phyloP scores from a whole-genome alignment of 2,329 filamentous ascomycete species.

The Penicillium griseofulvum region DNA sequence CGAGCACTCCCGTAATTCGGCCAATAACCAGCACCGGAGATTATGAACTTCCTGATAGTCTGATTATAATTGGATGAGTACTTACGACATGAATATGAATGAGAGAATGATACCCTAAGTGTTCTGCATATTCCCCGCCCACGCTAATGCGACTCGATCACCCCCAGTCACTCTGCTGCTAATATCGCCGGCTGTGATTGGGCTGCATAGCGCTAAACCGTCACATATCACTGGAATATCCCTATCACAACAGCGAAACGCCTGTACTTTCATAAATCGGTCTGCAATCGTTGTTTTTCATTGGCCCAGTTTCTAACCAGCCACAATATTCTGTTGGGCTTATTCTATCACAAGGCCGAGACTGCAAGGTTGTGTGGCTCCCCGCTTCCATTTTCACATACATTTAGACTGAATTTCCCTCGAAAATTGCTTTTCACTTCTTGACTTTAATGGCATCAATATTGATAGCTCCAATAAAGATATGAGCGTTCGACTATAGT shows the following conservation, averaged over 20 bases:
- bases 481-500: constrained; percentile 12
- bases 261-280: constrained; percentile 1
- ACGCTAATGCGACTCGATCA: constrained; percentile 26
- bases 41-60: not conserved
- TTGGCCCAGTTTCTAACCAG: constrained; percentile 11
- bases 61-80: not conserved
- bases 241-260: constrained; percentile 8
- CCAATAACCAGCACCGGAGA: not conserved
- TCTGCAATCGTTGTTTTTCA: not conserved
- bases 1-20: not conserved
- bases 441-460: not conserved
- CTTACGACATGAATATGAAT: not conserved
- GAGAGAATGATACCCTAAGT: not conserved
- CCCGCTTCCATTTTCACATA: constrained; percentile 16
- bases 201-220: constrained; percentile 17
- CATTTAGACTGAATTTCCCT: constrained; percentile 12
- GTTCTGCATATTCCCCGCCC: constrained; percentile 8
- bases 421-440: not conserved
- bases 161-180: constrained; percentile 17
- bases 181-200: constrained; percentile 14
- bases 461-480: not conserved
- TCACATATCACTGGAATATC: constrained; percentile 18
- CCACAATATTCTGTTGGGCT: constrained; percentile 5
- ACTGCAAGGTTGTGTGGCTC: constrained; percentile 10
- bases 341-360: constrained; percentile 14